A percentile compares a stretch with the other conserved stretches of the same genome.
These are phyloP conservation scores for Salix udensis DNA, from an alignment of 345 rosid genomes.

Conservation along the genomic window DNA sequence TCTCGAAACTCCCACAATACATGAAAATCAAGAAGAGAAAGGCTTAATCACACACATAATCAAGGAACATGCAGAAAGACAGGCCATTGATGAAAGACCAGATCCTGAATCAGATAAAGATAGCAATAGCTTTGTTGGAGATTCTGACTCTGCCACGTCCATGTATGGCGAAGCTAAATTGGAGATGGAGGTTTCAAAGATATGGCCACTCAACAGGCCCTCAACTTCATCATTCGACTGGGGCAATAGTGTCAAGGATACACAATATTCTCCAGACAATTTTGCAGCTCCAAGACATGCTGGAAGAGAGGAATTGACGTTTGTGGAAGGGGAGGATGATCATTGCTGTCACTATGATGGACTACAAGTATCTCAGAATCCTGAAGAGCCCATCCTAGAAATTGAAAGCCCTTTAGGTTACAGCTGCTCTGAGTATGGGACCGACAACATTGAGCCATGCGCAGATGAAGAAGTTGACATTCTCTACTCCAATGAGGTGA, in stretches of 20 bases:
- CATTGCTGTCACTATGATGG: conserved; percentile 5
- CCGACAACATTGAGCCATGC: conserved; percentile 35
- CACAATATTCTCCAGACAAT: conserved; percentile 13
- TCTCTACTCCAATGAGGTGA: conserved; percentile 26
- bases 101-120: conserved; percentile 43
- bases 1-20: conserved; percentile 8
- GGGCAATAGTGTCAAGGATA: conserved; percentile 15
- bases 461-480: conserved; percentile 44
- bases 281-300: background rate
- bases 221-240: conserved; percentile 24
- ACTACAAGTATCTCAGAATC: conserved; percentile 18
- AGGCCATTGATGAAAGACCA: conserved; percentile 12
- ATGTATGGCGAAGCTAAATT: conserved; percentile 20
- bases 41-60: background rate
- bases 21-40: conserved; percentile 16
- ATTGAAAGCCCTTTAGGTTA: conserved; percentile 20
- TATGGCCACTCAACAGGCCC: conserved; percentile 8
- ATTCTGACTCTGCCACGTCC: conserved; percentile 25
- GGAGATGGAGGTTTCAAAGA: conserved; percentile 12
- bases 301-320: conserved; percentile 16
- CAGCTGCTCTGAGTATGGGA: conserved; percentile 27
- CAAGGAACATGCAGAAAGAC: conserved; percentile 16
- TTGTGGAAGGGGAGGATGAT: conserved; percentile 11
- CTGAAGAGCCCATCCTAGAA: conserved; percentile 30
- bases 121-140: conserved; percentile 42